phyloP scores from a whole-genome alignment of 805 yeast species.

The Schizosaccharomyces osmophilus region DNA sequence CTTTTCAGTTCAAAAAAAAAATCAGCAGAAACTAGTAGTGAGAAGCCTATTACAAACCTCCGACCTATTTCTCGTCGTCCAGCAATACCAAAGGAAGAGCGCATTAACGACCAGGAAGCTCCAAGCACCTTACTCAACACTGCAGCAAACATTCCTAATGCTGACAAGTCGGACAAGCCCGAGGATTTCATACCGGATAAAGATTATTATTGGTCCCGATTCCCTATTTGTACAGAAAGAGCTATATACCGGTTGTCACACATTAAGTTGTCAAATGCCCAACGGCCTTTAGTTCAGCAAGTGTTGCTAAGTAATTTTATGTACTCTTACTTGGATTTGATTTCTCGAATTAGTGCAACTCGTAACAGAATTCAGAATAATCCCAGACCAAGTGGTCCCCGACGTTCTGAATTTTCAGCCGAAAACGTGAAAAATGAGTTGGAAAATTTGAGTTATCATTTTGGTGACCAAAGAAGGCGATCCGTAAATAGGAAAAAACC shows the following conservation, averaged over 20 bases:
- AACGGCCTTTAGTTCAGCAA: constrained; percentile 74
- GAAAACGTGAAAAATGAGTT: not conserved
- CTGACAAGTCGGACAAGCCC: not conserved
- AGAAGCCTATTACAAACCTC: no score
- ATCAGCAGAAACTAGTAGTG: not conserved
- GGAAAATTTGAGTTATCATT: not conserved
- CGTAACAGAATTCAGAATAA: not conserved
- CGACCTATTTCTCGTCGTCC: no score
- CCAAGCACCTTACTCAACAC: not conserved
- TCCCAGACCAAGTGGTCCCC: not conserved
- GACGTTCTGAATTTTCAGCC: not conserved
- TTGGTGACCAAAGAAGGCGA: not conserved
- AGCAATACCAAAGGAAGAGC: not conserved
- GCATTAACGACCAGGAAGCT: not conserved
- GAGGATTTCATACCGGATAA: not conserved
- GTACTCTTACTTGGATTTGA: constrained; percentile 88
- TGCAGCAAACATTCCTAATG: not conserved
- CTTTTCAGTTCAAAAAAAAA: not conserved
- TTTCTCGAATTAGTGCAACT: constrained; percentile 12
- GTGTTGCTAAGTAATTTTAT: constrained; percentile 83
- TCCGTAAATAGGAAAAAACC: not conserved
- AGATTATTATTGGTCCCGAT: constrained; percentile 20
- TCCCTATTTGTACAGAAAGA: constrained; percentile 85
- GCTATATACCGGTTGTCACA: constrained; percentile 87
- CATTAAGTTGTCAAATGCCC: constrained; percentile 79